A percentile compares a stretch with the other conserved stretches of the same genome.
Evolutionary conservation across 2,329 filamentous ascomycete species (phyloP).

Genomic region (Hypoxylon sp.): DNA sequence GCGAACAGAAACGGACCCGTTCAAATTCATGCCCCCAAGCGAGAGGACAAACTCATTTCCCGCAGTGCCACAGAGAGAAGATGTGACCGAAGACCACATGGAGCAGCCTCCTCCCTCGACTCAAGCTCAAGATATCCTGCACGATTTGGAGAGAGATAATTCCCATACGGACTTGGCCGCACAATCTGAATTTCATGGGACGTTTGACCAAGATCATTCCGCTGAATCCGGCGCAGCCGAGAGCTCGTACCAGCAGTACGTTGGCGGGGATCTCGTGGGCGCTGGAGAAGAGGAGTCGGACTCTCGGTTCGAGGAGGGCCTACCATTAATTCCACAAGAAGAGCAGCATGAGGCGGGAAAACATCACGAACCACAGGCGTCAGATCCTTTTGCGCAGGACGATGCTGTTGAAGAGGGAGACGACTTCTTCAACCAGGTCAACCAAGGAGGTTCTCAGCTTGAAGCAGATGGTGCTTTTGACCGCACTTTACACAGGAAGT

Average conservation of each 20-base stretch:
- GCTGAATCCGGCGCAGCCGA: conserved; percentile 44
- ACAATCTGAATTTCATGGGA: conserved; percentile 56
- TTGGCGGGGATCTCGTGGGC: conserved; percentile 62
- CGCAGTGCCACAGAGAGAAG: conserved; percentile 63
- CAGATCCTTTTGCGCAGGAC: conserved; percentile 58
- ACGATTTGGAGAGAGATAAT: conserved; percentile 66
- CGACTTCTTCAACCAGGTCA: conserved; percentile 74
- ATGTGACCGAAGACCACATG: conserved; percentile 49
- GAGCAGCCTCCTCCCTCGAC: conserved; percentile 63
- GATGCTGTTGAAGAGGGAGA: conserved; percentile 65
- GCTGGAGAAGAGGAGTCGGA: conserved; percentile 63
- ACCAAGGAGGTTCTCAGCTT: conserved; percentile 52
- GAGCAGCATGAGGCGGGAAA: conserved; percentile 49
- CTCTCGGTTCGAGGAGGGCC: conserved; percentile 77
- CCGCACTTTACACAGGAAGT: conserved; percentile 73
- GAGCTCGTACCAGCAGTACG: conserved; percentile 53
- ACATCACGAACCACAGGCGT: conserved; percentile 48
- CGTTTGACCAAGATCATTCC: conserved; percentile 53
- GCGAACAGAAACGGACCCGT: conserved; percentile 69
- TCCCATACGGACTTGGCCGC: conserved; percentile 60
- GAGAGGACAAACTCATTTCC: conserved; percentile 77
- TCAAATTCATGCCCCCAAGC: conserved; percentile 71
- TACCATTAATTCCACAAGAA: conserved; percentile 71
- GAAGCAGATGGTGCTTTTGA: conserved; percentile 50
- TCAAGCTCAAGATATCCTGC: conserved; percentile 69